These are phyloP conservation scores for Claviceps fusiformis DNA, from an alignment of 2,329 filamentous ascomycete species.

Conservation along the genomic window DNA sequence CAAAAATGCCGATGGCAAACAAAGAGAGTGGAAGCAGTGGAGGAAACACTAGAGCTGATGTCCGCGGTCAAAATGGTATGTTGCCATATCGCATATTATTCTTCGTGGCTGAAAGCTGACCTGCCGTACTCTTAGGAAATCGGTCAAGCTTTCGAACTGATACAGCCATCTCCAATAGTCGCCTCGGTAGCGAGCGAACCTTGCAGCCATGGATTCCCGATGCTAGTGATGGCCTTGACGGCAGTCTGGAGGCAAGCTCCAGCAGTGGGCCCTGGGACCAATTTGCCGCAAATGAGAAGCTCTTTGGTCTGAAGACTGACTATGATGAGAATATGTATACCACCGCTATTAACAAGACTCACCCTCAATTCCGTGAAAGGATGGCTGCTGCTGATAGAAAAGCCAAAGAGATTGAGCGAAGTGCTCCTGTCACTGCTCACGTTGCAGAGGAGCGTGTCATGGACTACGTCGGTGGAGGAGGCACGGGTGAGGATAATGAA, in stretches of 20 bases:
- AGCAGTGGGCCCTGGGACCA: slow-evolving; percentile 65
- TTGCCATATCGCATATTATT: neutral
- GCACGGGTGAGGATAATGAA: slow-evolving; percentile 63
- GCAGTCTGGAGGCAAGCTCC: slow-evolving; percentile 54
- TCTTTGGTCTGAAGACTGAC: slow-evolving; percentile 77
- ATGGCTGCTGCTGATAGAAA: slow-evolving; percentile 69
- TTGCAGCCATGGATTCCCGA: slow-evolving; percentile 75
- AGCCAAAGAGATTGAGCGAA: slow-evolving; percentile 79
- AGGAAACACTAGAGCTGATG: slow-evolving; percentile 16
- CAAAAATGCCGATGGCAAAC: slow-evolving; percentile 25
- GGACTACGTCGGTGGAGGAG: slow-evolving; percentile 48
- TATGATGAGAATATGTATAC: slow-evolving; percentile 96
- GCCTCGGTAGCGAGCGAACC: slow-evolving; percentile 55
- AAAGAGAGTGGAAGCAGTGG: slow-evolving; percentile 23
- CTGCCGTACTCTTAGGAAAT: slow-evolving; percentile 35
- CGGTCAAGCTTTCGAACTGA: slow-evolving; percentile 70
- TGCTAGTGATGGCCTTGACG: slow-evolving; percentile 44
- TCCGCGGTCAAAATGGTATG: slow-evolving; percentile 24
- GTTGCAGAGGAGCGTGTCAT: slow-evolving; percentile 78
- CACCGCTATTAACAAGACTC: slow-evolving; percentile 70
- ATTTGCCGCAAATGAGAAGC: slow-evolving; percentile 76
- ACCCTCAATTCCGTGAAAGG: slow-evolving; percentile 69
- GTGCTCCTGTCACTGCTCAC: slow-evolving; percentile 61
- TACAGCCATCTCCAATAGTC: slow-evolving; percentile 67
- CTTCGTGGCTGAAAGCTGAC: neutral